phyloP scores from a whole-genome alignment of 2,329 filamentous ascomycete species.

The Cucurbitaria berberidis region DNA sequence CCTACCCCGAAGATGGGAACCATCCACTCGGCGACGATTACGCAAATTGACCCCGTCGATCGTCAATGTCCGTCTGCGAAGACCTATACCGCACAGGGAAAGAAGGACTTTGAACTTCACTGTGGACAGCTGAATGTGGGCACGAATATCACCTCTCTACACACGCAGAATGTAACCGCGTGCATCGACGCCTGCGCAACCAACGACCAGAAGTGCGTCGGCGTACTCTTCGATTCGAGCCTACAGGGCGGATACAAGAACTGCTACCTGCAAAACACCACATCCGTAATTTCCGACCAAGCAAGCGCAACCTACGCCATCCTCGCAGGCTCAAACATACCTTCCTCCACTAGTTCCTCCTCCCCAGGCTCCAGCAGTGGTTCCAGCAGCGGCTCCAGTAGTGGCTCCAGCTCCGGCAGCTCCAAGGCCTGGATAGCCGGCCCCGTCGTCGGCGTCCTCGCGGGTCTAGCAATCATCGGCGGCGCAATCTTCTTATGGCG shows the following conservation, averaged over 20 bases:
- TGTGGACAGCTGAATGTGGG: conserved; percentile 39
- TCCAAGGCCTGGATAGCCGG: conserved; percentile 40
- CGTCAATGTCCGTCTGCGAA: conserved; percentile 22
- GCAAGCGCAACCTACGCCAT: conserved; percentile 29
- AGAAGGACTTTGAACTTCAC: conserved; percentile 35
- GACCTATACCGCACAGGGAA: conserved; percentile 19
- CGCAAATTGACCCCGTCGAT: conserved; percentile 29
- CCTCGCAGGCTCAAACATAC: conserved; percentile 12
- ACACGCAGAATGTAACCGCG: conserved; percentile 33
- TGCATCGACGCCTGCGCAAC: conserved; percentile 41
- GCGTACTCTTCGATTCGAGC: conserved; percentile 33
- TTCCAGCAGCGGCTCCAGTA: conserved; percentile 1
- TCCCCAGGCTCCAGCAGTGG: conserved; percentile 1
- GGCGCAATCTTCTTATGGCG: conserved; percentile 26
- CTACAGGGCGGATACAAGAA: conserved; percentile 37
- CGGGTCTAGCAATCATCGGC: conserved; percentile 20
- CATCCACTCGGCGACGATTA: conserved; percentile 36
- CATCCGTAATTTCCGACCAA: conserved; percentile 24
- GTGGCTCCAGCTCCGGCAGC: neutral
- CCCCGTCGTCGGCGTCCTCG: conserved; percentile 31
- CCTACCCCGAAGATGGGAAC: conserved; percentile 17
- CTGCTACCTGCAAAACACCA: conserved; percentile 44
- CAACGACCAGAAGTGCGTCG: conserved; percentile 30
- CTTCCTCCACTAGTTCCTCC: conserved; percentile 7
- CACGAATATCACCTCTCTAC: conserved; percentile 37